Base-by-base conservation (phyloP, 306 rosid species). In the Vigna nakashimae region DNA sequence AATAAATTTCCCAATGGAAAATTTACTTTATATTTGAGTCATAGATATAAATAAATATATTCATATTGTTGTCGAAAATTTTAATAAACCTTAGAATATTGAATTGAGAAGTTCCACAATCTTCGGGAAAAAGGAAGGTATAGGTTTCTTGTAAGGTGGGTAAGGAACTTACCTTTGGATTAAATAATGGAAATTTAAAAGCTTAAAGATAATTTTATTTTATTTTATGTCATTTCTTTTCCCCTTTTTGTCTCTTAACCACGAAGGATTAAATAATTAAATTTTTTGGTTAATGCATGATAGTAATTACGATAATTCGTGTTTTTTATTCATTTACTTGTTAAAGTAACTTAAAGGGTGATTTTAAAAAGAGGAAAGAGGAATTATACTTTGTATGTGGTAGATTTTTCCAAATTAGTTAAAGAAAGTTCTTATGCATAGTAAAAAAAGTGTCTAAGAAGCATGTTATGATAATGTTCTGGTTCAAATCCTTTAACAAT, bases 71-170 rank as follows among this genome's bases (percentile, higher is more conserved):
- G 8, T 7, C 9, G 0, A 58, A 58, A 26, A 12, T 57, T 12
- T 24, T 24, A 24, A 58, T 14, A 6, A 34, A 72, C 18, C 66
- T 72, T 55, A 20, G 2, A 16, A n/a, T 30, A 32, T 34, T 36
- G 51, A 52, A 53, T 36, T 12, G 40, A 20, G 32, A 72, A 20
- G 34, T 53, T 55, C 76, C 48, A 34, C 36, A 71, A 52, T 63
- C 69, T 16, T 62, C 14, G 48, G 26, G 24, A 34, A 40, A 34
- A 63, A 34, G 48, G 14, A 15, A 34, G 15, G 69, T 38, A 18
- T 32, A 7, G 67, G 69, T 63, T 63, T 63, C 69, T 36, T 63
- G 28, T 63, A 36, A 63, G 30, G n/a, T 65, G 0, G 50, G 70
- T 40, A 65, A 65, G 49, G 51, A 65, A 65, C 70, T 7, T 17